These are phyloP conservation scores for Ustilago cynodontis DNA, from an alignment of 1,284 basidiomycete genomes.

Conservation along the genomic window DNA sequence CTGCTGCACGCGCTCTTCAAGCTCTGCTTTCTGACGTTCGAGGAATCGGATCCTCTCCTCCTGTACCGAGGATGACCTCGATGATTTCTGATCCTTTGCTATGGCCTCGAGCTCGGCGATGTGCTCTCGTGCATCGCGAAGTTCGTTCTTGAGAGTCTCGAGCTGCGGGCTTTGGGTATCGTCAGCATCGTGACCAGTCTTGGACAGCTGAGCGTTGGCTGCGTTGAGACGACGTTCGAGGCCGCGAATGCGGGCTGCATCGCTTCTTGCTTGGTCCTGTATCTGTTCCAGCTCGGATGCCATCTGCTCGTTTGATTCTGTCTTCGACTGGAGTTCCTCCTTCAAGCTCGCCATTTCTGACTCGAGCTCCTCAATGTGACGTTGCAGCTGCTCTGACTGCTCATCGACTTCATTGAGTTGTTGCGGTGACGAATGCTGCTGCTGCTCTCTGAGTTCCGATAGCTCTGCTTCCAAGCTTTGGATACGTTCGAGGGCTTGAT, in stretches of 20 bases:
- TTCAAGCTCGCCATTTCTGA: constrained; percentile 9
- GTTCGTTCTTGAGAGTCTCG: constrained; percentile 18
- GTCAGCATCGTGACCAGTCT: constrained; percentile 2
- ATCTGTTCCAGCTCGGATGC: constrained; percentile 18
- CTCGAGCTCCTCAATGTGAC: constrained; percentile 26
- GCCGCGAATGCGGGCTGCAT: constrained; percentile 32
- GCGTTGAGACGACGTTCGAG: constrained; percentile 33
- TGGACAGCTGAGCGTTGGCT: constrained; percentile 28
- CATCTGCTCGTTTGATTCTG: background rate
- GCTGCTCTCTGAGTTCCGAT: constrained; percentile 1
- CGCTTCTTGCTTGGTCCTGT: constrained; percentile 23
- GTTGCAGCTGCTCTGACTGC: constrained; percentile 8
- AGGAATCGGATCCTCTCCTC: constrained; percentile 37
- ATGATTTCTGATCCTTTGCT: constrained; percentile 13
- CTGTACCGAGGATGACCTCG: constrained; percentile 13
- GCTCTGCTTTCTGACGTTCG: constrained; percentile 39
- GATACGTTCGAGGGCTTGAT: constrained; percentile 38
- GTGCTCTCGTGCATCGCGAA: constrained; percentile 22
- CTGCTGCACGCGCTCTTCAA: constrained; percentile 43
- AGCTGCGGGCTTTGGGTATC: constrained; percentile 15
- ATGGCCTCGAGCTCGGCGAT: constrained; percentile 29
- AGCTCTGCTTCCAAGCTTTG: constrained; percentile 23
- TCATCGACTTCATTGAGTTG: background rate
- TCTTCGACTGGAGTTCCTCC: constrained; percentile 17
- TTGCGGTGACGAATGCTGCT: background rate